Evolutionary conservation across 345 rosid genomes (phyloP).

Genomic region (Salix brachista): DNA sequence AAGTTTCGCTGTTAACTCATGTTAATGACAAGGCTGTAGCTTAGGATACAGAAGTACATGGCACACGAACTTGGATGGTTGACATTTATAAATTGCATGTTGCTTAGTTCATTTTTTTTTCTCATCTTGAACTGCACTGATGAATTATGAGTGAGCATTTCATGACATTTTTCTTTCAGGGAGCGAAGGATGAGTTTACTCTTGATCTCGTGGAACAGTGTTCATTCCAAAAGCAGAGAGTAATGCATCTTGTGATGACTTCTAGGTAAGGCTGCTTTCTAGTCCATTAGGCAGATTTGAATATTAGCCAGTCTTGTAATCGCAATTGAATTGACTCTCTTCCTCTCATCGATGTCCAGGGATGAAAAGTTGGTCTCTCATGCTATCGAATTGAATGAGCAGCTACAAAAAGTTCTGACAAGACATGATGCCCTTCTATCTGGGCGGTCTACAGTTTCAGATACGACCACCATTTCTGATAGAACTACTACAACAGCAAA

Average conservation of each 20-base stretch:
- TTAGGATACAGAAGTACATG: not conserved
- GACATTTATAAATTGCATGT: not conserved
- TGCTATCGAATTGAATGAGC: conserved; percentile 90
- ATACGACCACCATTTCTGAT: conserved; percentile 15
- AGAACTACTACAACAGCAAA: conserved; percentile 26
- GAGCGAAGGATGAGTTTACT: conserved; percentile 84
- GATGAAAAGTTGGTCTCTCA: conserved; percentile 79
- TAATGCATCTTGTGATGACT: conserved; percentile 88
- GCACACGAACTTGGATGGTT: not conserved
- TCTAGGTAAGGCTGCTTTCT: conserved; percentile 51
- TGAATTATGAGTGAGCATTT: not conserved
- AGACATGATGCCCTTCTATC: conserved; percentile 76
- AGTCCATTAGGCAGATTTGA: not conserved
- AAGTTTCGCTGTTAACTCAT: not conserved
- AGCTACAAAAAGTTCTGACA: conserved; percentile 73
- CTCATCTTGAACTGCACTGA: not conserved
- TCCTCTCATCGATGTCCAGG: conserved; percentile 37
- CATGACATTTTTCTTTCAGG: conserved; percentile 42
- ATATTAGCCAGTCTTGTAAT: not conserved
- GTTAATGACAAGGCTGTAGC: not conserved
- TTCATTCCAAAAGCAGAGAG: conserved; percentile 91
- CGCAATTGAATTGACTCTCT: conserved; percentile 10
- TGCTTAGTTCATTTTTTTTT: not conserved
- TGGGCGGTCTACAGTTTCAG: conserved; percentile 24
- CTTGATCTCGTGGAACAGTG: conserved; percentile 99